Evolutionary conservation across 2,329 filamentous ascomycete species (phyloP).

Genomic region (Spiromastix sp.): DNA sequence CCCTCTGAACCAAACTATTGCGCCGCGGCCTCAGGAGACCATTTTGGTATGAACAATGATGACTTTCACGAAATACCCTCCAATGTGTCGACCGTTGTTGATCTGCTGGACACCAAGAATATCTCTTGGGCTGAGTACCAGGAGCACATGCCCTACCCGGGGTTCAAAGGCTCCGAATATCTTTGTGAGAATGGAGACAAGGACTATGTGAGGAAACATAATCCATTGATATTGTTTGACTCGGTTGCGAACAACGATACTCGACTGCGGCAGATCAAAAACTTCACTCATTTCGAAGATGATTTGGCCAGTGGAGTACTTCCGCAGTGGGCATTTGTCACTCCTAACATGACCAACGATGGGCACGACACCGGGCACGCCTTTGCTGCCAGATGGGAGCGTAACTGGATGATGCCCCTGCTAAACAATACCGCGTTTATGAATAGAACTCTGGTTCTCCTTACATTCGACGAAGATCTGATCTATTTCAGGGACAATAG

Average conservation of each 20-base stretch:
- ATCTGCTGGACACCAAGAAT: constrained; percentile 54
- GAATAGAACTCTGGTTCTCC: constrained; percentile 61
- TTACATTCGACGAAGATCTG: constrained; percentile 73
- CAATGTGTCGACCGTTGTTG: constrained; percentile 58
- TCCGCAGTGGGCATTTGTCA: constrained; percentile 55
- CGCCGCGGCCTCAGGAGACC: constrained; percentile 57
- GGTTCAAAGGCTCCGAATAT: constrained; percentile 56
- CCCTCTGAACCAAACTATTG: constrained; percentile 70
- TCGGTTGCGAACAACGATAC: constrained; percentile 48
- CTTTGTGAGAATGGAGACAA: constrained; percentile 45
- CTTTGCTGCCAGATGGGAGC: constrained; percentile 62
- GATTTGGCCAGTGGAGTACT: constrained; percentile 55
- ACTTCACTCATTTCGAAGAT: constrained; percentile 56
- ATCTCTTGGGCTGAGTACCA: constrained; percentile 66
- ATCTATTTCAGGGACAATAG: constrained; percentile 58
- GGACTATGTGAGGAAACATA: constrained; percentile 78
- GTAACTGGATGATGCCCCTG: constrained; percentile 59
- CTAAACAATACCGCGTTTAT: constrained; percentile 61
- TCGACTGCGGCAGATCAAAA: constrained; percentile 62
- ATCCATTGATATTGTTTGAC: constrained; percentile 56
- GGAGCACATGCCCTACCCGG: constrained; percentile 66
- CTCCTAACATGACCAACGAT: constrained; percentile 34
- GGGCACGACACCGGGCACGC: neutral
- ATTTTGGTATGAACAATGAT: constrained; percentile 63
- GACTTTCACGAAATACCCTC: constrained; percentile 46